Conservation (phyloP, 2,329 filamentous ascomycete genomes). For the Exophiala calicioides region DNA sequence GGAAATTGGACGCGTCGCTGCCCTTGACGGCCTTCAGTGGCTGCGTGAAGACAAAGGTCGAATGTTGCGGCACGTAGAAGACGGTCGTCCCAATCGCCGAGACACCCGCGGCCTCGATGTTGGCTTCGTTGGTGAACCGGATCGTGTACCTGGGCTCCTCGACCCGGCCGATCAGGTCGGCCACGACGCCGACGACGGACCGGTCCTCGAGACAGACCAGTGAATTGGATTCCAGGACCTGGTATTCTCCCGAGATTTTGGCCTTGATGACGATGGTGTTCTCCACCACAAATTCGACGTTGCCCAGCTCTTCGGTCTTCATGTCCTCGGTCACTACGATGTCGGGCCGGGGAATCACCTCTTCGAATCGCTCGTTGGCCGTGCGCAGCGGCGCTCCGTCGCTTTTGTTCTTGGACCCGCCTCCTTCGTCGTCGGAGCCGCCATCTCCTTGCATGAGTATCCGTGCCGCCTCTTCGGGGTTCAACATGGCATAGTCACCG, state of each 20-base stretch:
- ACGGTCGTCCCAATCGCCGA: slow-evolving; percentile 64
- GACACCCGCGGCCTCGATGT: slow-evolving; percentile 63
- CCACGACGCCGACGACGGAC: slow-evolving; percentile 75
- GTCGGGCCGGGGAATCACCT: slow-evolving; percentile 70
- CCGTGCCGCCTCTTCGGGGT: slow-evolving; percentile 78
- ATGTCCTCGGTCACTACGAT: slow-evolving; percentile 75
- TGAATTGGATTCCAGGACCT: slow-evolving; percentile 81
- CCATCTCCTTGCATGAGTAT: slow-evolving; percentile 82
- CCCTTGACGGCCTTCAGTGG: slow-evolving; percentile 77
- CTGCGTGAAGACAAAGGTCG: slow-evolving; percentile 83
- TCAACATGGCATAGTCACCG: slow-evolving; percentile 69
- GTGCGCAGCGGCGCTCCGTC: slow-evolving; percentile 63
- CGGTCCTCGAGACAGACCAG: slow-evolving; percentile 77
- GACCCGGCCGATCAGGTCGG: slow-evolving; percentile 83
- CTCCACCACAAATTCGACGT: slow-evolving; percentile 74
- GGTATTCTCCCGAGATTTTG: slow-evolving; percentile 74
- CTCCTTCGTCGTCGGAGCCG: slow-evolving; percentile 75
- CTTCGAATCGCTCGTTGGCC: slow-evolving; percentile 73
- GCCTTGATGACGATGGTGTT: slow-evolving; percentile 78
- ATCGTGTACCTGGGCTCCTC: slow-evolving; percentile 84
- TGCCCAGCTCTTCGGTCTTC: slow-evolving; percentile 73
- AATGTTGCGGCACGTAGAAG: slow-evolving; percentile 77
- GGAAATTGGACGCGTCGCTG: slow-evolving; percentile 90
- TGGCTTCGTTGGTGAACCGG: slow-evolving; percentile 68
- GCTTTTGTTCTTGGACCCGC: slow-evolving; percentile 46